A percentile compares a stretch with the other conserved stretches of the same genome.
Evolutionary conservation across 768 basidiomycete genomes (phyloP).

Genomic region (Gymnopilus junonius): DNA sequence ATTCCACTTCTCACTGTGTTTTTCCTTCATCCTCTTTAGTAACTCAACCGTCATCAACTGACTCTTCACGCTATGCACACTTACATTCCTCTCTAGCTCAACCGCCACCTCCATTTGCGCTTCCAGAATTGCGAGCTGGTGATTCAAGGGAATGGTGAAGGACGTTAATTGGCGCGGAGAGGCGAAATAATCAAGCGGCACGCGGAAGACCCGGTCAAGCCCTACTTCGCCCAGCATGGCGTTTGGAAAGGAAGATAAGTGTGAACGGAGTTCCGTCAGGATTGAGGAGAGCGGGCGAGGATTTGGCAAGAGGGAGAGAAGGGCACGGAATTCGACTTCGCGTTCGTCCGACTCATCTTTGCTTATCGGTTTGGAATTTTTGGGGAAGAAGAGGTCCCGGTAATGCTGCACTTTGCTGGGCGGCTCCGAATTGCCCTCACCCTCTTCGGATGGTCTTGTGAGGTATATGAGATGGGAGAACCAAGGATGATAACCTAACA

Average conservation of each 20-base stretch:
- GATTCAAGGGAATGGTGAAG: constrained; percentile 78
- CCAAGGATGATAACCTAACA: constrained; percentile 97
- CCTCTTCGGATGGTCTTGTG: constrained; percentile 18
- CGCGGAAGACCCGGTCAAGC: constrained; percentile 78
- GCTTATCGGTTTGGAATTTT: constrained; percentile 11
- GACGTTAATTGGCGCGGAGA: constrained; percentile 65
- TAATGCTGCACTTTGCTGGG: constrained; percentile 75
- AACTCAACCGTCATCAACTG: constrained; percentile 71
- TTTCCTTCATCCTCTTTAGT: constrained; percentile 59
- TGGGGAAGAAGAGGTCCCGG: constrained; percentile 59
- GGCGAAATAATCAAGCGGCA: constrained; percentile 62
- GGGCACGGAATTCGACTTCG: constrained; percentile 49
- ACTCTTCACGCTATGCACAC: constrained; percentile 86
- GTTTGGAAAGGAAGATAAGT: constrained; percentile 62
- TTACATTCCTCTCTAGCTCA: constrained; percentile 76
- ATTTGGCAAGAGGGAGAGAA: constrained; percentile 73
- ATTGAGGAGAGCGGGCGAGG: constrained; percentile 68
- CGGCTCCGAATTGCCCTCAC: constrained; percentile 29
- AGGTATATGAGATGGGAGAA: constrained; percentile 76
- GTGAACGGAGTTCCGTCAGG: constrained; percentile 58
- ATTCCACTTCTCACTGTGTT: constrained; percentile 61
- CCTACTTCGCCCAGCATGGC: constrained; percentile 96
- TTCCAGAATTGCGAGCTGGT: constrained; percentile 83
- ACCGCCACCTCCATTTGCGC: constrained; percentile 87
- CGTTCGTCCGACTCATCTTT: constrained; percentile 10